Evolutionary conservation across 1,284 basidiomycete genomes (phyloP).

Genomic region (Malassezia caprae): DNA sequence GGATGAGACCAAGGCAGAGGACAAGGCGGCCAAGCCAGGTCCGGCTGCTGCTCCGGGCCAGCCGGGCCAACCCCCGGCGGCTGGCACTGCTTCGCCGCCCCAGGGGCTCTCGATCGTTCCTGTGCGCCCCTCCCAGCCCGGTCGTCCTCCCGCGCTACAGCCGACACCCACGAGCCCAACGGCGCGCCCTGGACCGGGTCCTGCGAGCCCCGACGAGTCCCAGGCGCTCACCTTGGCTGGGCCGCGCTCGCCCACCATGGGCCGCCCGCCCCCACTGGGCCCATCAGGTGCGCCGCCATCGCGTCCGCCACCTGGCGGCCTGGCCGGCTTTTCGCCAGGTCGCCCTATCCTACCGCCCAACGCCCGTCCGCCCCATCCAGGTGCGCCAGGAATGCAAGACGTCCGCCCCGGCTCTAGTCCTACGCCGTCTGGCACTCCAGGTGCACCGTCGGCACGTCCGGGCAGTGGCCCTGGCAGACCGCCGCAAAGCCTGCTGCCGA

Average conservation of each 20-base stretch:
- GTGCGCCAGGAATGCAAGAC: neutral
- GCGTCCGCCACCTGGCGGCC: neutral
- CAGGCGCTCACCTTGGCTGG: neutral
- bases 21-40: neutral
- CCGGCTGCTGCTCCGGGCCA: neutral
- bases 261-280: neutral
- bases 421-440: neutral
- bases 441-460: neutral
- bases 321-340: neutral
- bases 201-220: neutral
- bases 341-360: neutral
- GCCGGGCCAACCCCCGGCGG: neutral
- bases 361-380: neutral
- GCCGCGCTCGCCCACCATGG: neutral
- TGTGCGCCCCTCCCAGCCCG: neutral
- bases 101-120: neutral
- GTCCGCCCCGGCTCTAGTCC: neutral
- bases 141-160: neutral
- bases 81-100: too few relatives aligned
- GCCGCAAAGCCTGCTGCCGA: neutral
- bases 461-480: neutral
- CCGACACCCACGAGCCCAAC: neutral
- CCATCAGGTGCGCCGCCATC: neutral
- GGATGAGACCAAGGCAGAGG: neutral
- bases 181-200: neutral